phyloP scores from a whole-genome alignment of 495 filamentous ascomycete species.

The Tuber umbilicatum region DNA sequence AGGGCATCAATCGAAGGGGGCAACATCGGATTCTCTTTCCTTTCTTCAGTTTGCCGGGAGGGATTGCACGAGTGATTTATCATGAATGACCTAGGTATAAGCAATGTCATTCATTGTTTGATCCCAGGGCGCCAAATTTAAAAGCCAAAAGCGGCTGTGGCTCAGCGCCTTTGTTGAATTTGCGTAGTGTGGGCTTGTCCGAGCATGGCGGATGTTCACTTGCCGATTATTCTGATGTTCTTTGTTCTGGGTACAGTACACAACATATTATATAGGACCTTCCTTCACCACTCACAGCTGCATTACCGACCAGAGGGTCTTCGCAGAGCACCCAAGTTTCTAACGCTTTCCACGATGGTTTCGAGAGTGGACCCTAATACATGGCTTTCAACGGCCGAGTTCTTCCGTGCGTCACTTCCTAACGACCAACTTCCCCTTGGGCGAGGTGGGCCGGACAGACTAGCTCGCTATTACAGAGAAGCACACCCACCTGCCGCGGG shows the following conservation, averaged over 20 bases:
- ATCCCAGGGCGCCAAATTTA: neutral
- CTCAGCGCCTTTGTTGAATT: neutral
- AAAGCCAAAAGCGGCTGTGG: neutral
- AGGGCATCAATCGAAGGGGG: neutral
- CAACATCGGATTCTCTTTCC: neutral
- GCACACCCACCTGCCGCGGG: neutral
- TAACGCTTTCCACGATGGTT: neutral
- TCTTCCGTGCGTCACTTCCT: neutral
- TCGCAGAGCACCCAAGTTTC: neutral
- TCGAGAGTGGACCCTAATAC: neutral
- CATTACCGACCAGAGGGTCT: neutral
- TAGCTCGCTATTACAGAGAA: neutral
- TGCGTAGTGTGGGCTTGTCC: neutral
- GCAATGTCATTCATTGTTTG: neutral
- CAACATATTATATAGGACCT: neutral
- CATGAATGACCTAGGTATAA: neutral
- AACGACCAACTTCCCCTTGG: neutral
- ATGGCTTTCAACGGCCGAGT: constrained; percentile 3
- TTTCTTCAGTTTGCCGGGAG: neutral
- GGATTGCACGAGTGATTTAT: neutral
- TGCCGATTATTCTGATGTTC: neutral
- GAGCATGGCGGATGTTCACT: neutral
- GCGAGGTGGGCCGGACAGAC: neutral
- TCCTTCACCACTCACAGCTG: neutral
- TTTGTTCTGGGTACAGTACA: neutral